Percentiles rank a stretch among this genome's conserved stretches.
These are phyloP conservation scores for Colletotrichum karsti DNA, from an alignment of 2,329 filamentous ascomycete genomes.

Conservation along the genomic window DNA sequence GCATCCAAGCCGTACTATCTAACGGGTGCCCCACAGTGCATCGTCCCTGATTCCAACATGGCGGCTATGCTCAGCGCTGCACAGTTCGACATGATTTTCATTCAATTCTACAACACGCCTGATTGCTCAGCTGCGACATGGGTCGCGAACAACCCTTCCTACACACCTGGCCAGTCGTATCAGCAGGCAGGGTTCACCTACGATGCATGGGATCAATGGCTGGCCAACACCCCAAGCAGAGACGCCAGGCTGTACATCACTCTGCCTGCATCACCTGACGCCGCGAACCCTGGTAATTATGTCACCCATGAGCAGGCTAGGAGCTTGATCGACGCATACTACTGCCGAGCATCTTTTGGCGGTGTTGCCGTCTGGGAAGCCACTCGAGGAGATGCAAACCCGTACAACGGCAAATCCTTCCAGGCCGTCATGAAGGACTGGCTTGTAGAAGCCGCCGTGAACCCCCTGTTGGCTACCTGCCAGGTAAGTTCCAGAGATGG, in stretches of 20 bases:
- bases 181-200: constrained; percentile 38
- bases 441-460: constrained; percentile 8
- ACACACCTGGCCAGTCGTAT: constrained; percentile 31
- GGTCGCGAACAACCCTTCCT: constrained; percentile 34
- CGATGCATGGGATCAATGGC: constrained; percentile 36
- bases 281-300: constrained; percentile 34
- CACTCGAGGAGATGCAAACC: constrained; percentile 29
- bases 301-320: constrained; percentile 31
- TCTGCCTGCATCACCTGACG: constrained; percentile 36
- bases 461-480: neutral
- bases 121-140: constrained; percentile 43
- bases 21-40: constrained; percentile 55
- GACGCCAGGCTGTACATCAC: constrained; percentile 40
- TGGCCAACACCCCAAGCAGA: constrained; percentile 35
- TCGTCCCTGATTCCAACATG: constrained; percentile 47
- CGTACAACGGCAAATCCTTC: constrained; percentile 26
- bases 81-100: constrained; percentile 50
- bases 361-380: constrained; percentile 43
- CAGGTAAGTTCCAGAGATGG: neutral
- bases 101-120: constrained; percentile 59
- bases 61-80: constrained; percentile 46
- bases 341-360: constrained; percentile 35
- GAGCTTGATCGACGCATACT: constrained; percentile 36
- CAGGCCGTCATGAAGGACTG: constrained; percentile 24
- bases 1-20: constrained; percentile 48